Conservation (phyloP, 805 yeast genomes). For the Saturnispora serradocipensis region DNA sequence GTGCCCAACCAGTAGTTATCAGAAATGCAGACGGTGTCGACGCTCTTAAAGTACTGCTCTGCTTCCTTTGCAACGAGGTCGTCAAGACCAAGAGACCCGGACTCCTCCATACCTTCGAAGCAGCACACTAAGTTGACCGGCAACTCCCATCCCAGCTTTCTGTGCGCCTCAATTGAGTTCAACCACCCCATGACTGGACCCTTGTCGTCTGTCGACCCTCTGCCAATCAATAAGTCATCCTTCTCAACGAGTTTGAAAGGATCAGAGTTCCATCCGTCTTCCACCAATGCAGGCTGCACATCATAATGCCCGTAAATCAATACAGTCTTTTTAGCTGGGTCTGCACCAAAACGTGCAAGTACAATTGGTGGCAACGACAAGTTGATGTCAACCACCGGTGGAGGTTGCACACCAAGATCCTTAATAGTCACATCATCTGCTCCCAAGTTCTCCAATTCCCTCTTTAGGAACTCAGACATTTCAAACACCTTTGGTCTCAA, state of each 20-base stretch:
- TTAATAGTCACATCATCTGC: slow-evolving; percentile 75
- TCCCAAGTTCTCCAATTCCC: slow-evolving; percentile 63
- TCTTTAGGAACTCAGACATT: slow-evolving; percentile 76
- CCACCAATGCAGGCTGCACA: slow-evolving; percentile 89
- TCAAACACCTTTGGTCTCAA: slow-evolving; percentile 82
- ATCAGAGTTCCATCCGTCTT: slow-evolving; percentile 94
- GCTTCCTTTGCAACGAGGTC: slow-evolving; percentile 75
- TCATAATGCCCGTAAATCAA: slow-evolving; percentile 96
- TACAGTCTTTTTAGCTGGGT: slow-evolving; percentile 77
- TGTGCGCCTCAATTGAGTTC: slow-evolving; percentile 86
- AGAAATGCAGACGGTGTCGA: slow-evolving; percentile 90
- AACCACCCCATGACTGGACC: slow-evolving; percentile 98
- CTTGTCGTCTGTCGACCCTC: slow-evolving; percentile 97
- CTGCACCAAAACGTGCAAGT: slow-evolving; percentile 78
- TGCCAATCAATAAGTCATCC: slow-evolving; percentile 67
- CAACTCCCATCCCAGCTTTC: slow-evolving; percentile 69
- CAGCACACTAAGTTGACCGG: slow-evolving; percentile 91
- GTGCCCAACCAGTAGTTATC: slow-evolving; percentile 99
- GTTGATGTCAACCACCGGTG: slow-evolving; percentile 62
- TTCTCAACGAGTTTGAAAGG: slow-evolving; percentile 74
- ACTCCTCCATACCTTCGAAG: slow-evolving; percentile 99
- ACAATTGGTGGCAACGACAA: slow-evolving; percentile 89
- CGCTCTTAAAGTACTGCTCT: slow-evolving; percentile 67
- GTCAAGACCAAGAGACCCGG: slow-evolving; percentile 90
- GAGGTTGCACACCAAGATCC: slow-evolving; percentile 84